Evolutionary conservation across 2,329 filamentous ascomycete genomes (phyloP), one percentile per base, ranked within the genome.

Genomic region (Blastomyces parvus): DNA sequence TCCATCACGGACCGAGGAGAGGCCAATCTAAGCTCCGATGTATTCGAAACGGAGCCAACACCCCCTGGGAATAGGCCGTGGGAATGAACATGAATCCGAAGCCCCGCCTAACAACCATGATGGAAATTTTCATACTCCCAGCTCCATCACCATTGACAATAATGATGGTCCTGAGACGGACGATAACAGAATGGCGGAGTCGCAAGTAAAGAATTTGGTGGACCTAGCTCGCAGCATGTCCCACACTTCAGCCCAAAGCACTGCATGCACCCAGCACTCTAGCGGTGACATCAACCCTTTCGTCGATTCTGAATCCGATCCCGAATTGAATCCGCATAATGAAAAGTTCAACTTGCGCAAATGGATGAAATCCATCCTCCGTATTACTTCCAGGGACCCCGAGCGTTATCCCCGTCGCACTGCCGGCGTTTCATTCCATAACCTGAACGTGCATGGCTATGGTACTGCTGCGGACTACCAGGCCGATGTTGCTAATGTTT

Each of bases 311-410:
- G 69, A 72, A 11, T 65, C 67, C 6, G 70, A 77, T 53, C 73
- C 76, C 0, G 70, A 74, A 52, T 69, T 83, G 48, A 79, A 83
- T 63, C 81, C 81, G 1, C 67, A 67, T 48, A 76, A 74, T 48
- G 69, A 73, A 14, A 73, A 78, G 27, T 82, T 82, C 70, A 75
- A 76, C 55, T 72, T 79, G 5, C 75, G 74, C 64, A 74, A 74
- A 58, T 82, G 80, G 80, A 75, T 78, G 65, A 78, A 77, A 67
- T 76, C 78, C 55, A 69, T 82, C 60, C 70, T 82, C 44, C 76
- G 77, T 9, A 72, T 79, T 33, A 76, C 75, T 22, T 70, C 69
- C 22, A 68, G 72, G 25, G 72, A 78, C 52, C 72, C 74, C 6
- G 69, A 72, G 5, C 69, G 73, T 25, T 78, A 74, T 61, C 72